phyloP scores from a whole-genome alignment of 106 monocot species.

The Chionographis japonica region DNA sequence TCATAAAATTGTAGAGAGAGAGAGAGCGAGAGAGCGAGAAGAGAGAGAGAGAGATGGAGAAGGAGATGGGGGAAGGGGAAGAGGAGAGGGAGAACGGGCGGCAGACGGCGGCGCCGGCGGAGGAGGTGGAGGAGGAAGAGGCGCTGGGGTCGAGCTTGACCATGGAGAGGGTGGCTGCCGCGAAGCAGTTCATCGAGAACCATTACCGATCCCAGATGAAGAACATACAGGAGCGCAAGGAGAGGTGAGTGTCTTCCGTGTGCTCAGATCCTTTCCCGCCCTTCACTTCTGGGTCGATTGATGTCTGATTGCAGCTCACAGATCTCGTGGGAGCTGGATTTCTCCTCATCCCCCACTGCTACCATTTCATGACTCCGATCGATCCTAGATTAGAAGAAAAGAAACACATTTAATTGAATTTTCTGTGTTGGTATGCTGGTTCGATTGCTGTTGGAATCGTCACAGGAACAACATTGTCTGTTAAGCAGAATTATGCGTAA shows the following conservation, averaged over 20 bases:
- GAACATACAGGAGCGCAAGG: conserved; percentile 73
- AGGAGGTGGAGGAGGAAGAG: conserved; percentile 27
- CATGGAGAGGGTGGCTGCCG: conserved; percentile 72
- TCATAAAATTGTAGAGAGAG: background rate
- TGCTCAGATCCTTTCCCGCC: too few relatives aligned
- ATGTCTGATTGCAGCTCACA: too few relatives aligned
- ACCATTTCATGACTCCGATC: too few relatives aligned
- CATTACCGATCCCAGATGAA: conserved; percentile 74
- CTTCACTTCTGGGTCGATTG: too few relatives aligned
- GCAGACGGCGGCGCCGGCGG: conserved; percentile 19
- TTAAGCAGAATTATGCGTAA: too few relatives aligned
- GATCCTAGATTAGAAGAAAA: too few relatives aligned
- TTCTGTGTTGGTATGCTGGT: too few relatives aligned
- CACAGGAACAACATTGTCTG: too few relatives aligned
- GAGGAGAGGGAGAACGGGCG: background rate
- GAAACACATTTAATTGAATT: too few relatives aligned
- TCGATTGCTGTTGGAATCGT: too few relatives aligned
- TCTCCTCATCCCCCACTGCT: too few relatives aligned
- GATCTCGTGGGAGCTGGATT: too few relatives aligned
- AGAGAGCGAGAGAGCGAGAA: conserved; percentile 2
- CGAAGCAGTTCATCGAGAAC: conserved; percentile 79
- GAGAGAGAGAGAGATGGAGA: conserved; percentile 10
- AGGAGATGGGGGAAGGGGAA: conserved; percentile 12
- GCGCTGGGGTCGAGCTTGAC: conserved; percentile 57
- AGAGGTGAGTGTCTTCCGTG: conserved; percentile 27